Percentiles rank a stretch among this genome's conserved stretches.
phyloP scores from a whole-genome alignment of 2,329 filamentous ascomycete species.

The Fusarium pseudoanthophilum region DNA sequence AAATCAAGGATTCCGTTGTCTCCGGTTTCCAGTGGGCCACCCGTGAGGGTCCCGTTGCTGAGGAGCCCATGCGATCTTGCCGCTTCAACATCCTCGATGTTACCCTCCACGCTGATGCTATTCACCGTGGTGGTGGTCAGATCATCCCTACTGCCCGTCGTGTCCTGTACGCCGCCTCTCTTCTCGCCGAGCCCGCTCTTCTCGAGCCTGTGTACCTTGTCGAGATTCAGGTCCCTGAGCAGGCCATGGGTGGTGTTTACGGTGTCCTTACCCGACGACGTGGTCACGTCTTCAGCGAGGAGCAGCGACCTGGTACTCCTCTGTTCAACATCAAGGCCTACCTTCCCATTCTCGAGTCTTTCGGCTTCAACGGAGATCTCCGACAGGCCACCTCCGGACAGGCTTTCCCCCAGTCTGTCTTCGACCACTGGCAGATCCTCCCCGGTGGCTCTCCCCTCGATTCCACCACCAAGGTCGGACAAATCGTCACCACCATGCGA shows the following conservation, averaged over 20 bases:
- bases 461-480: constrained; percentile 80
- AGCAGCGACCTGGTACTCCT: constrained; percentile 97
- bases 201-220: constrained; percentile 98
- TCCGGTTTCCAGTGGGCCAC: constrained; percentile 99
- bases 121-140: constrained; percentile 99
- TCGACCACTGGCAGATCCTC: constrained; percentile 98
- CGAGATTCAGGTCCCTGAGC: constrained; percentile 98
- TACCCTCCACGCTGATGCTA: constrained; percentile 98
- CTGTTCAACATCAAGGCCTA: constrained; percentile 99
- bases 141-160: constrained; percentile 97
- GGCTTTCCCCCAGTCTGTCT: constrained; percentile 98
- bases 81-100: constrained; percentile 99
- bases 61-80: constrained; percentile 97
- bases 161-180: constrained; percentile 92
- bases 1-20: constrained; percentile 99
- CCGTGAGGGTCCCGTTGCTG: constrained; percentile 95
- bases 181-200: constrained; percentile 90
- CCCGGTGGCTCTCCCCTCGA: constrained; percentile 95
- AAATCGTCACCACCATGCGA: constrained; percentile 87
- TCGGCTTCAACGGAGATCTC: constrained; percentile 98
- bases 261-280: constrained; percentile 96
- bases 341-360: constrained; percentile 95
- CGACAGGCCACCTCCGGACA: constrained; percentile 93
- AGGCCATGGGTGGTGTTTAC: constrained; percentile 99
- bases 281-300: constrained; percentile 99